Evolutionary conservation across 2,329 filamentous ascomycete genomes (phyloP), one percentile per base, ranked within the genome.

Genomic region (Nigrospora oryzae): DNA sequence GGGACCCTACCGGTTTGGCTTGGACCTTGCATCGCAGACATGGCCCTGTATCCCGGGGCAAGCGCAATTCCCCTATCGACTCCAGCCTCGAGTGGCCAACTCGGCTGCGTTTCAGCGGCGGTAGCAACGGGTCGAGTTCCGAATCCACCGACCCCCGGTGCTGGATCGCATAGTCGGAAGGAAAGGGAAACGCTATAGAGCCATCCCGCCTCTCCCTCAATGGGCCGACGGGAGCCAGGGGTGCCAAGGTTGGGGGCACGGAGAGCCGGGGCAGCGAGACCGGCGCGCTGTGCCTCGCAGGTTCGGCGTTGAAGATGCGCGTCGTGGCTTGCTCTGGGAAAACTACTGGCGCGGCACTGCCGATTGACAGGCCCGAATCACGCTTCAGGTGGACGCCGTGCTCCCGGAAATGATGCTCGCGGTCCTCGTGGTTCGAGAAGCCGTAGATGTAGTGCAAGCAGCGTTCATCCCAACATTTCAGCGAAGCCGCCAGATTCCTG

Each of bases 381-480:
- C 69, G 63, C 51, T 72, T 74, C 13, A 57, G 52, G 17, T 61
- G 59, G 39, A 56, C 43, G n/a, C 53, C 49, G 54, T 80, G 75
- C 44, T 73, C 64, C 49, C 63, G 67, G 36, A 65, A 55, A 56
- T 81, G 77, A 33, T 64, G 64, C 45, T 79, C 73, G 43, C 74
- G 68, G 48, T 78, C 75, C 43, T 72, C 63, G 34, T 63, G 63
- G 46, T 66, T 71, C 33, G 64, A 55, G 54, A 79, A 79, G 30
- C 77, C 77, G 51, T 80, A 81, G 34, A 80, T 70, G 57, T 78
- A 80, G 56, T 76, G 70, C 47, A 75, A 60, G 53, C 77, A 81
- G 45, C 65, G 65, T 43, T 78, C 71, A 49, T 79, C 65, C 60
- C 65, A 71, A 58, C 77, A 81, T 57, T 76, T 79, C 58, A 72